Evolutionary conservation across 306 rosid species (phyloP), one percentile per base, ranked within the genome.

Genomic region (Begonia fuchsioides): DNA sequence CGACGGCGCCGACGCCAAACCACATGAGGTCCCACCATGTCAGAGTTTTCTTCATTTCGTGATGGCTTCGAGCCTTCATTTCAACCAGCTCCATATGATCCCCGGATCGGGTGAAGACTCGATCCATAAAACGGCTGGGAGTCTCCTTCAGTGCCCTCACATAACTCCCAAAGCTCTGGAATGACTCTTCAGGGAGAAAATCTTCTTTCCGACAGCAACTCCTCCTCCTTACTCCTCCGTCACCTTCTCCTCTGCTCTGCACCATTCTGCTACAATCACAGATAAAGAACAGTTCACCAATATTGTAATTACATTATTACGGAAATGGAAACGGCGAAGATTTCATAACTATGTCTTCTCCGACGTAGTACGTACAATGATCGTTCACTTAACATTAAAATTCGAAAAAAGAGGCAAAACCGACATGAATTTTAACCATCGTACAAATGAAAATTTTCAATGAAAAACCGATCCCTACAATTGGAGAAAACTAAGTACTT

Each of bases 11-110:
- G 57, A 88, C 43, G 0, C 97, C 86, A 49, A 83, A 79, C 97
- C 97, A 88, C 41, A 84, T 76, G 3, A 88, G 76, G 50, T 83
- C 97, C 97, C 97, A 84, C 97, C 97, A 88, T 3, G 52, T 78
- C 12, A 88, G 78, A 15, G 72, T 75, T 63, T 76, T 83, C 86
- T 83, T 88, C 96, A 88, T 88, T 54, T 76, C 83, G 55, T 74
- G 49, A 12, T 59, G 58, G 64, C 96, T 88, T 64, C 60, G 67
- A 3, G 79, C 78, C 72, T 71, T 77, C 63, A 83, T 6, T 13
- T 80, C 93, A 20, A 83, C 82, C 3, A 87, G 52, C 73, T 87
- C 96, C 10, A 69, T 56, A 0, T 56, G 55, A 19, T 83, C 94
- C 38, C 6, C 9, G 12, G 96, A 87, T 26, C 94, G 69, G 19